Percentiles rank a stretch among this genome's conserved stretches.
Conservation (phyloP, 2,329 filamentous ascomycete species). For the Thelonectria olida region DNA sequence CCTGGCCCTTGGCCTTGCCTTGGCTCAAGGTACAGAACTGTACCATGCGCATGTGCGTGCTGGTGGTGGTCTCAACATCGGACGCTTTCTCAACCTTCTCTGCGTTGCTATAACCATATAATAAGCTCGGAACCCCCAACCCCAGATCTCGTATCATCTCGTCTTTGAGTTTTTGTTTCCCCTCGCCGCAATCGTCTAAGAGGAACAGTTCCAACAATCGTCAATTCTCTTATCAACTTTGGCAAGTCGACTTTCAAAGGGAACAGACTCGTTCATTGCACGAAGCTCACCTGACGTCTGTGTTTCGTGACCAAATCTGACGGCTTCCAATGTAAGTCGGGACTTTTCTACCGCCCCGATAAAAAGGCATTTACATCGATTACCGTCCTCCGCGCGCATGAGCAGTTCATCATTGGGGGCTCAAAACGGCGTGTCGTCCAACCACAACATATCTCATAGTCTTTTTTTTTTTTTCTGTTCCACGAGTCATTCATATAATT, state of each 20-base stretch:
- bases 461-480: constrained; percentile 1
- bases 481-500: constrained; percentile 2
- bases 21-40: constrained; percentile 24
- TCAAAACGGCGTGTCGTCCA: constrained; percentile 19
- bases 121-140: constrained; percentile 38
- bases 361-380: constrained; percentile 14
- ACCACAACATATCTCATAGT: constrained; percentile 2
- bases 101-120: constrained; percentile 35
- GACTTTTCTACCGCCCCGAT: constrained; percentile 17
- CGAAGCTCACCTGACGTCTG: constrained; percentile 17
- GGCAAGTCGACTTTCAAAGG: constrained; percentile 9
- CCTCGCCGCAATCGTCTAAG: not conserved
- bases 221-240: constrained; percentile 1
- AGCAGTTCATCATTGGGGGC: constrained; percentile 19
- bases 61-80: constrained; percentile 28
- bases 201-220: not conserved
- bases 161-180: constrained; percentile 1
- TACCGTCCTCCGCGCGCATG: constrained; percentile 5
- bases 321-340: constrained; percentile 30
- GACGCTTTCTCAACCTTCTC: constrained; percentile 28
- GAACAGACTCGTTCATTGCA: constrained; percentile 11
- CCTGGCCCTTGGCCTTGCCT: constrained; percentile 21
- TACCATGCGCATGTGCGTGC: constrained; percentile 29
- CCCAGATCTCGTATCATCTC: constrained; percentile 4
- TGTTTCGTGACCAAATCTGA: constrained; percentile 28